Base-by-base conservation (phyloP, 257 asterid species). In the Nicotiana tabacum region DNA sequence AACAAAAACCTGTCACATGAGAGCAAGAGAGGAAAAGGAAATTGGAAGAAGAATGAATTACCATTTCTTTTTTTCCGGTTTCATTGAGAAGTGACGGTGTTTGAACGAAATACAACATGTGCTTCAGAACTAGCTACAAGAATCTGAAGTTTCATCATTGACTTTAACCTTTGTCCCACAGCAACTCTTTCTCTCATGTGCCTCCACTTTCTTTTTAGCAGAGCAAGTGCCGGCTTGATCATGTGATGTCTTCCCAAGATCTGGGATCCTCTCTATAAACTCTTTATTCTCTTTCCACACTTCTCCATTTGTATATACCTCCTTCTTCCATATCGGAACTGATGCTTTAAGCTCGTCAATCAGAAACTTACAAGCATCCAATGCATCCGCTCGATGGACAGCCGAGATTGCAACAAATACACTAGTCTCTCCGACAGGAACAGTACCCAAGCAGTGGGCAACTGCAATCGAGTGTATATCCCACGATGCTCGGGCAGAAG, bases 261-360 rank as follows among this genome's bases (percentile, higher is more conserved):
- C 93, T 32, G 88, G 87, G 77, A 87, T 83, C 86, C 97, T 92
- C 87, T 90, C 95, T 74, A 92, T 39, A 82, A 96, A 96, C 88
- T 94, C 98, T 0, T 90, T 84, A 64, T 96, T 96, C 91, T 96
- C 98, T 84, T 96, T 96, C 99, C 99, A 94, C 67, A 92, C 92
- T 92, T 96, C 98, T 67, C 98, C 99, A 78, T 94, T 92, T 30
- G 90, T 83, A 84, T 93, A 96, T 79, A 96, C 97, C 87, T 96
- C 98, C 85, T 96, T 94, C 98, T 96, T 96, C 98, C 99, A 96
- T 78, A 94, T 90, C 0, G 98, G 99, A 77, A 96, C 99, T 0
- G 92, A 88, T 15, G 97, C 98, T 92, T 96, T 94, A 9, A 96
- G 89, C 90, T 96, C 99, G 77, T 96, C 98, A 9, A 96, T 96